These are phyloP conservation scores for Lactifluus subvellereus DNA, from an alignment of 768 basidiomycete species.

Conservation along the genomic window DNA sequence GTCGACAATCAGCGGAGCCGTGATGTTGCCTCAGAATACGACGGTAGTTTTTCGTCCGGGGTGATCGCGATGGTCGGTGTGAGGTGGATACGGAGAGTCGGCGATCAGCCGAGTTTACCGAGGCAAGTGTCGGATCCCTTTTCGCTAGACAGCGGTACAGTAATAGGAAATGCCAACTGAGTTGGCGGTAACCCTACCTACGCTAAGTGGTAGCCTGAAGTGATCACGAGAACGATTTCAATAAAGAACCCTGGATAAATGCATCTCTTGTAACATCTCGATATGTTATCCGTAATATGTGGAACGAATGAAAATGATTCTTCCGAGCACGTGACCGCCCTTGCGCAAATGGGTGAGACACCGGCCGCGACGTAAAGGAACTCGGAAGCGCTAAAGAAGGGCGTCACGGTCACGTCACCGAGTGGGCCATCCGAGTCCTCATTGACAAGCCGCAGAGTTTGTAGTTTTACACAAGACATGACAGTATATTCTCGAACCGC, in stretches of 20 bases:
- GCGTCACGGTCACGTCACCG: conserved; percentile 66
- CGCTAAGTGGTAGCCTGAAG: no score
- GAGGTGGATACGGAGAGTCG: conserved; percentile 21
- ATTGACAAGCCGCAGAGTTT: conserved; percentile 27
- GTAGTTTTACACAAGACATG: no score
- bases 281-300: no score
- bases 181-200: no score
- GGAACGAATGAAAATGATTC: not conserved
- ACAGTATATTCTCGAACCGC: no score
- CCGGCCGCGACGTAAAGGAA: conserved; percentile 61
- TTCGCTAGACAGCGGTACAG: not conserved
- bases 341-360: conserved; percentile 56
- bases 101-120: conserved; percentile 28
- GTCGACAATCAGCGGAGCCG: not conserved
- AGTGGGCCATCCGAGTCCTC: conserved; percentile 41
- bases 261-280: no score
- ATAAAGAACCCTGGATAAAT: no score
- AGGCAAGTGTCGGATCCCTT: conserved; percentile 24
- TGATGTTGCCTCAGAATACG: conserved; percentile 10
- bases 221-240: no score
- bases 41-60: conserved; percentile 39
- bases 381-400: conserved; percentile 33
- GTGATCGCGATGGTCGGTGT: not conserved
- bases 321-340: conserved; percentile 57
- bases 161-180: no score